These are phyloP conservation scores for Chlorociboria aeruginascens DNA, from an alignment of 495 filamentous ascomycete species.

Conservation along the genomic window DNA sequence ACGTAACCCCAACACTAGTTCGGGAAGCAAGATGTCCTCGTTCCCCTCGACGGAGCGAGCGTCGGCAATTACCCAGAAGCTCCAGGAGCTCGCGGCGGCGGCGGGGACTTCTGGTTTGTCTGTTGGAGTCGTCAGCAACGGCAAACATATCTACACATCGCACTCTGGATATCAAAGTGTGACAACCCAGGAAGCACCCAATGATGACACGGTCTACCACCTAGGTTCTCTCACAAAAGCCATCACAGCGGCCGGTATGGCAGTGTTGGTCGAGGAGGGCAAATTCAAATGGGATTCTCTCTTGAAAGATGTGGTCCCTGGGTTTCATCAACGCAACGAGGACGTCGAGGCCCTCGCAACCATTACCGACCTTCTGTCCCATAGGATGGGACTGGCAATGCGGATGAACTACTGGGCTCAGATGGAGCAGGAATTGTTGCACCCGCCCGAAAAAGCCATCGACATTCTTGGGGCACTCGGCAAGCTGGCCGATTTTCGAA, in stretches of 20 bases:
- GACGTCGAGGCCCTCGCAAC: slow-evolving; percentile 1
- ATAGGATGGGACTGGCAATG: slow-evolving; percentile 7
- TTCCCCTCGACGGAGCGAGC: too few species aligned
- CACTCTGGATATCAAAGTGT: slow-evolving; percentile 20
- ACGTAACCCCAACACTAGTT: too few species aligned
- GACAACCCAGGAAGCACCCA: background rate
- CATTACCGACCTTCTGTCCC: slow-evolving; percentile 7
- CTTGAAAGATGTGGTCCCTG: slow-evolving; percentile 1
- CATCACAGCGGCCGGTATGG: slow-evolving; percentile 6
- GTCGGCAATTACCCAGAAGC: too few species aligned
- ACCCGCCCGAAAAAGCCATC: background rate
- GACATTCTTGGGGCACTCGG: slow-evolving; percentile 2
- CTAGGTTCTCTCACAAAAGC: slow-evolving; percentile 9
- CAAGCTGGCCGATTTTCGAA: background rate
- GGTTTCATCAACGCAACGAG: background rate
- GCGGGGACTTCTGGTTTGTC: background rate
- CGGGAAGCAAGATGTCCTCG: too few species aligned
- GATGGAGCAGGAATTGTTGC: background rate
- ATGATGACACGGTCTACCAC: slow-evolving; percentile 10
- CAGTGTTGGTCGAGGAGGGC: slow-evolving; percentile 8
- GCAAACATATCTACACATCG: background rate
- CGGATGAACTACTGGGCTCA: background rate
- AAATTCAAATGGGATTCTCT: slow-evolving; percentile 10
- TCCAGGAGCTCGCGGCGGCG: background rate
- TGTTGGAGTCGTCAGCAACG: background rate